Base-by-base conservation (phyloP, 2,329 filamentous ascomycete genomes). In the Pyrenophora teres region DNA sequence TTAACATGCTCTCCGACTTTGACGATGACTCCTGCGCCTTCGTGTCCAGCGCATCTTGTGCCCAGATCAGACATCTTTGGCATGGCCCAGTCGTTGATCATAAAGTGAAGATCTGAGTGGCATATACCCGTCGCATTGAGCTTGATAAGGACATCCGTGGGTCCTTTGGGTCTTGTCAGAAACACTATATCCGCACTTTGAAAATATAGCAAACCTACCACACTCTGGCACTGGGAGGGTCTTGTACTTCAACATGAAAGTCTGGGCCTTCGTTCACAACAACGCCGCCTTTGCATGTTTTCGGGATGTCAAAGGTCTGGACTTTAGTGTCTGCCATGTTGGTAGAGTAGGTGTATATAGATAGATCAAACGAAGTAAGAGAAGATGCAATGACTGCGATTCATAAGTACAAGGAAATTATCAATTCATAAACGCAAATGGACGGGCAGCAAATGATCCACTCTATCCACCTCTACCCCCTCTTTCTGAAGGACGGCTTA, bases 51-150 rank as follows among this genome's bases (percentile, higher is more conserved):
- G 12, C 77, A 81, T 16, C 74, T 73, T 1, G 75, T 74, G 5
- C 77, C 75, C 32, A 79, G 72, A 0, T 59, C 56, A 6, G 67
- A 70, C 71, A 75, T 75, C 35, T 69, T 68, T 1, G 70, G 71
- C 6, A 69, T 46, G 0, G 74, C 77, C 70, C 81, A 77, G 62
- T 85, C 82, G 47, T 78, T 78, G 40, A 80, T 55, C 80, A 84
- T 83, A 68, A 80, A 80, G 62, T 85, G 82, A 15, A 86, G 68
- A 59, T 86, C 83, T 30, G 76, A 79, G 53, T 80, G 78, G 71
- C 83, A 85, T 41, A 86, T 74, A 0, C 83, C 83, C 1, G 82
- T 86, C 21, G 76, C 76, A 50, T 84, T 85, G 45, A 86, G 74
- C 46, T 78, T 80, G 62, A 86, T 75, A 8, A 86, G 74, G 18